phyloP scores from a whole-genome alignment of 352 stramenopile species.

The Phytophthora hybrid region DNA sequence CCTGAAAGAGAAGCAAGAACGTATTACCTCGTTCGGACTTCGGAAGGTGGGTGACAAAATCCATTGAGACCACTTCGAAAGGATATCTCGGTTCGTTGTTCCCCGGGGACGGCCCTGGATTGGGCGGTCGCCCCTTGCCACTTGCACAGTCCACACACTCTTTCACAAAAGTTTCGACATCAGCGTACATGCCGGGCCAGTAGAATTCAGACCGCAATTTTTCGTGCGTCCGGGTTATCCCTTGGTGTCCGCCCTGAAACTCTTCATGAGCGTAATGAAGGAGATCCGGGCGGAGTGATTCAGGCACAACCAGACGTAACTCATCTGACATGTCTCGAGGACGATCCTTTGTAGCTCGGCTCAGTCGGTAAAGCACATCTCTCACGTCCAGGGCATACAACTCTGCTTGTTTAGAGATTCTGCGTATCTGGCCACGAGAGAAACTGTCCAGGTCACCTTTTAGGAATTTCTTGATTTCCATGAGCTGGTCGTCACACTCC shows the following conservation, averaged over 20 bases:
- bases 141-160: too few relatives aligned
- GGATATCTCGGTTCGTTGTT: too few relatives aligned
- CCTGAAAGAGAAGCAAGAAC: conserved; percentile 14
- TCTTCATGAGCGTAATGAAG: neutral
- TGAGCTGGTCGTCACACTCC: neutral
- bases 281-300: neutral
- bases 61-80: too few relatives aligned
- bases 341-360: neutral
- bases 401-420: neutral
- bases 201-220: too few relatives aligned
- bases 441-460: neutral
- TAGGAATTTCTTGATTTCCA: conserved; percentile 7
- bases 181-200: too few relatives aligned
- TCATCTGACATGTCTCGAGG: neutral
- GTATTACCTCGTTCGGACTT: neutral
- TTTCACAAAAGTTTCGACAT: too few relatives aligned
- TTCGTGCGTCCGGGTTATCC: too few relatives aligned
- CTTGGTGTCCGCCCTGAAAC: neutral
- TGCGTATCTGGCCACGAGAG: neutral
- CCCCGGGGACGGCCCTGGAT: too few relatives aligned
- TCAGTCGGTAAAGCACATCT: neutral
- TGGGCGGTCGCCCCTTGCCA: too few relatives aligned
- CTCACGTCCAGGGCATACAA: neutral
- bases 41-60: neutral
- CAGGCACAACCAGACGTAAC: neutral